Percentiles rank a stretch among this genome's conserved stretches.
These are phyloP conservation scores for Agaricus blazei DNA, from an alignment of 768 basidiomycete genomes.

Conservation along the genomic window DNA sequence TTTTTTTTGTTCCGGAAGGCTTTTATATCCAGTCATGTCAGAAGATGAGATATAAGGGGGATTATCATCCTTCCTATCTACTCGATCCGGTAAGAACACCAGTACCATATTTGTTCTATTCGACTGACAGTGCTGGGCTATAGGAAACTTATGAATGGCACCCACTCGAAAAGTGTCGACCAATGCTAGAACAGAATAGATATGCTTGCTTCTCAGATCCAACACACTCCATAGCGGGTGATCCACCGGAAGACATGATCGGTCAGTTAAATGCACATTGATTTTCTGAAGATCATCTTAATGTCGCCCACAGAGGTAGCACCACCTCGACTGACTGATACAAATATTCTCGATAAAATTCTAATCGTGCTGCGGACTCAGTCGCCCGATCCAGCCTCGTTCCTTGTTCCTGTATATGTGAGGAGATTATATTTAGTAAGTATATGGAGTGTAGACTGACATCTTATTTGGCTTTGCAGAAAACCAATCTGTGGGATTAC, in stretches of 20 bases:
- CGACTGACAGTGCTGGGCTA: neutral
- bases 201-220: constrained; percentile 69
- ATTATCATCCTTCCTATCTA: constrained; percentile 85
- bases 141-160: constrained; percentile 81
- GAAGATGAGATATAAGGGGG: constrained; percentile 97
- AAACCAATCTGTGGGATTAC: constrained; percentile 23
- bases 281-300: neutral
- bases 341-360: constrained; percentile 2
- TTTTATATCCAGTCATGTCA: constrained; percentile 89
- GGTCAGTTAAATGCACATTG: constrained; percentile 6
- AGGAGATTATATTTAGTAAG: neutral
- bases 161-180: constrained; percentile 53
- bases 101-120: neutral
- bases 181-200: constrained; percentile 59
- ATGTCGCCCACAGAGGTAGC: neutral
- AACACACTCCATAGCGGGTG: constrained; percentile 41
- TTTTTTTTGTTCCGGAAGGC: constrained; percentile 42
- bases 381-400: neutral
- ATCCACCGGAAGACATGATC: constrained; percentile 17
- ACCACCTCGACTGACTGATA: neutral
- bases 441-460: neutral
- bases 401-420: constrained; percentile 10
- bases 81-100: constrained; percentile 68
- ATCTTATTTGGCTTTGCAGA: neutral
- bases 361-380: neutral